Base-by-base conservation (phyloP, 2,329 filamentous ascomycete genomes). In the Annulohypoxylon truncatum region DNA sequence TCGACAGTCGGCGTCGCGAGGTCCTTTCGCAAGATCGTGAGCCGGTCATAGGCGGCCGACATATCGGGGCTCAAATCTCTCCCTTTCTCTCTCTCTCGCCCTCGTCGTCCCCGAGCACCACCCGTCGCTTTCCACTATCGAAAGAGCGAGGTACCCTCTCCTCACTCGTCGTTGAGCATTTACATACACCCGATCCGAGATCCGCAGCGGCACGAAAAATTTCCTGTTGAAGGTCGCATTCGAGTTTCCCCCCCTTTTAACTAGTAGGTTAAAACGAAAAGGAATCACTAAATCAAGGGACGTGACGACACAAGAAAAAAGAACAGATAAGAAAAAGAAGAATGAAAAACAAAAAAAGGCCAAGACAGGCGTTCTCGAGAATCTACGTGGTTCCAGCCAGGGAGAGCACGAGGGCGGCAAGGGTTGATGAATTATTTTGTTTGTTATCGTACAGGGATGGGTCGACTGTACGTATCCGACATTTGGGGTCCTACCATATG, bases 41-140 rank as follows among this genome's bases (percentile, higher is more conserved):
- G 52, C 38, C 63, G 57, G 38, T 61, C 57, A 60, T 67, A 18
- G 50, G 61, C 51, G 50, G 44, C 40, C 52, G 55, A 60, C 64
- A 69, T 67, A 13, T 62, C 66, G 63, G 42, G 42, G 52, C 33
- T 10, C 54, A 10, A 22, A 13, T 13, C 12, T 38, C n/a, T n/a
- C n/a, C n/a, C n/a, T n/a, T n/a, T n/a, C n/a, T n/a, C n/a, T n/a
- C n/a, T n/a, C 12, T 62, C 28, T 10, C 46, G 47, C 35, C 46
- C 47, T 51, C 46, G 50, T 47, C 55, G 28, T 55, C 35, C 24
- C 26, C 44, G 38, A 44, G 29, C 51, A 59, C 29, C n/a, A n/a
- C 48, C 64, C 26, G 50, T 56, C 35, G 48, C 44, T 50, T 54
- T 48, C 44, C 24, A 15, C 57, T 29, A 52, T 51, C n/a, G n/a